These are phyloP conservation scores for Claviceps monticola DNA, from an alignment of 2,329 filamentous ascomycete genomes.

Conservation along the genomic window DNA sequence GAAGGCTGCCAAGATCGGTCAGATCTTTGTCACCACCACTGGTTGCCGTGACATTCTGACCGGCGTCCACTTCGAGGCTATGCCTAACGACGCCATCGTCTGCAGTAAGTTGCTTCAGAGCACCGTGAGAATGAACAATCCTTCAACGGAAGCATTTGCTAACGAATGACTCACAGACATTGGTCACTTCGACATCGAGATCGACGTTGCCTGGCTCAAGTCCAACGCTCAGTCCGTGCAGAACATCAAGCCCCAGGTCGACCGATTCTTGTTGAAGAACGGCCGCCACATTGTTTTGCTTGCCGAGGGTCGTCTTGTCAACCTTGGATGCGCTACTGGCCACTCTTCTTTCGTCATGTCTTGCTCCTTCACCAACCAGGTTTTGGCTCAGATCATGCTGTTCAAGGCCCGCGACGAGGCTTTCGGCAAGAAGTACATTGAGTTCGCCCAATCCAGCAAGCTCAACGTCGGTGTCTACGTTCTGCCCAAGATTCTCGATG, in stretches of 20 bases:
- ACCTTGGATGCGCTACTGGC: constrained; percentile 96
- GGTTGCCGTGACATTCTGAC: constrained; percentile 97
- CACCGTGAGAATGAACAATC: neutral
- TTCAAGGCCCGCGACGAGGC: constrained; percentile 82
- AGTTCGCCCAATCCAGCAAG: constrained; percentile 88
- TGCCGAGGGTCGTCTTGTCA: constrained; percentile 96
- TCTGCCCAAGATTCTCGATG: constrained; percentile 95
- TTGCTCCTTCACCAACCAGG: constrained; percentile 99
- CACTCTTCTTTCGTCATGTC: constrained; percentile 99
- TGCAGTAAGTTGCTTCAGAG: constrained; percentile 52
- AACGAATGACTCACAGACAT: constrained; percentile 45
- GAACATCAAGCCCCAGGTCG: constrained; percentile 99
- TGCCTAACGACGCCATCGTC: constrained; percentile 96
- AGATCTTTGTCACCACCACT: constrained; percentile 99
- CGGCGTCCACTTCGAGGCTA: constrained; percentile 82
- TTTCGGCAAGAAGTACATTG: constrained; percentile 87
- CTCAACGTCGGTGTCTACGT: constrained; percentile 77
- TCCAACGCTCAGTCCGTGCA: constrained; percentile 82
- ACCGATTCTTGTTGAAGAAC: constrained; percentile 88
- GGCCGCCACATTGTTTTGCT: constrained; percentile 97
- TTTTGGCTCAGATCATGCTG: constrained; percentile 96
- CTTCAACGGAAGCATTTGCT: neutral
- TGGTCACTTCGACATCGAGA: constrained; percentile 99
- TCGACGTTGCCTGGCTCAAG: constrained; percentile 99
- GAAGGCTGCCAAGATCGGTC: constrained; percentile 73